Evolutionary conservation across 805 yeast genomes (phyloP).

Genomic region (Cyberlindnera petersonii): DNA sequence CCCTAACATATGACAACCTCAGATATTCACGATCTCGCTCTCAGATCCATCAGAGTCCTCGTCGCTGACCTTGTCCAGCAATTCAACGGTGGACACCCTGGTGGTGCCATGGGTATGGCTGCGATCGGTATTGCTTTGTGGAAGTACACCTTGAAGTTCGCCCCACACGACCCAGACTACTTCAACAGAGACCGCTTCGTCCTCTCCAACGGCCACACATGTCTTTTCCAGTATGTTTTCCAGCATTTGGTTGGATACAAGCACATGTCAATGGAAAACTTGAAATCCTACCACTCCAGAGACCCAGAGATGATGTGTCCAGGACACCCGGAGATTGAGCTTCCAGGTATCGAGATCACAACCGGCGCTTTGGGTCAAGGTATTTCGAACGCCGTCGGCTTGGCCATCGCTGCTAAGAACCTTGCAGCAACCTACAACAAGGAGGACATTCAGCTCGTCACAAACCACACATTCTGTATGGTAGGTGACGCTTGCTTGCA

Average conservation of each 20-base stretch:
- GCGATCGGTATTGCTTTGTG: slow-evolving; percentile 77
- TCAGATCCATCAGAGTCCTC: slow-evolving; percentile 82
- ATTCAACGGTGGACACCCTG: slow-evolving; percentile 97
- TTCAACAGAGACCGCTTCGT: slow-evolving; percentile 93
- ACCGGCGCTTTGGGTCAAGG: slow-evolving; percentile 99
- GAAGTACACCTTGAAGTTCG: slow-evolving; percentile 66
- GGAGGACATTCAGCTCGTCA: slow-evolving; percentile 69
- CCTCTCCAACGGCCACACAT: slow-evolving; percentile 93
- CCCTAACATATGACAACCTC: slow-evolving; percentile 10
- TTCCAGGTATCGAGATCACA: slow-evolving; percentile 93
- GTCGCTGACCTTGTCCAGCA: slow-evolving; percentile 81
- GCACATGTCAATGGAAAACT: slow-evolving; percentile 72
- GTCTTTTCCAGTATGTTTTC: slow-evolving; percentile 81
- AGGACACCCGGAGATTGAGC: slow-evolving; percentile 92
- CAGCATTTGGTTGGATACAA: slow-evolving; percentile 79
- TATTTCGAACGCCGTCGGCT: slow-evolving; percentile 90
- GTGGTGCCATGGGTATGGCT: slow-evolving; percentile 78
- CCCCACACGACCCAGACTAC: slow-evolving; percentile 90
- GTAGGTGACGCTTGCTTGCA: slow-evolving; percentile 96
- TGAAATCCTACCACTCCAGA: slow-evolving; percentile 72
- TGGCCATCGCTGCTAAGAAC: slow-evolving; percentile 90
- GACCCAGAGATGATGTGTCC: slow-evolving; percentile 86
- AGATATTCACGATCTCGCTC: slow-evolving; percentile 26
- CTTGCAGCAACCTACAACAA: slow-evolving; percentile 90
- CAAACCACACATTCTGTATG: slow-evolving; percentile 72